Evolutionary conservation across 306 rosid genomes (phyloP).

Genomic region (Mimosa bimucronata): DNA sequence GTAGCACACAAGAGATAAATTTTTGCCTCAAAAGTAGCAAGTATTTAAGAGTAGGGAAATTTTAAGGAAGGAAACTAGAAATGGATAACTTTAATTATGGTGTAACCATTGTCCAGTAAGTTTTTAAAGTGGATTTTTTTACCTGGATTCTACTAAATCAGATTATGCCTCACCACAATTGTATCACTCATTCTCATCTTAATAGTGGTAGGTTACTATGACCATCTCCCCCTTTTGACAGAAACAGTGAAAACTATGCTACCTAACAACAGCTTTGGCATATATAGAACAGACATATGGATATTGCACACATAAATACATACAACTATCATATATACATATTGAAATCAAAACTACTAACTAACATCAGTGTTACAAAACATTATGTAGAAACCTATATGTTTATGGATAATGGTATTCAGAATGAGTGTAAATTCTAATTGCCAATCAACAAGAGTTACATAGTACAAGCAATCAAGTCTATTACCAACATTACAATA

Average conservation of each 20-base stretch:
- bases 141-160: conserved; percentile 20
- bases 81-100: conserved; percentile 5
- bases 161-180: too few species aligned
- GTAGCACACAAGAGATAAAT: neutral
- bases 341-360: neutral
- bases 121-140: neutral
- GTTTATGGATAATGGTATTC: conserved; percentile 8
- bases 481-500: conserved; percentile 3
- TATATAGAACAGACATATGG: too few species aligned
- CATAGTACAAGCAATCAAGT: conserved; percentile 20
- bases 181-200: too few species aligned
- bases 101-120: neutral
- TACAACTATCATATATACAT: neutral
- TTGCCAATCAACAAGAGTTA: conserved; percentile 18
- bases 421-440: conserved; percentile 25
- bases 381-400: conserved; percentile 11
- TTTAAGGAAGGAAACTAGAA: neutral
- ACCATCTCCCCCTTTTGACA: too few species aligned
- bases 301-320: neutral
- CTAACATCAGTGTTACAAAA: conserved; percentile 1
- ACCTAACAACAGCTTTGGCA: too few species aligned
- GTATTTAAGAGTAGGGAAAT: neutral
- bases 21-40: neutral
- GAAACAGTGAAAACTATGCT: conserved; percentile 2
- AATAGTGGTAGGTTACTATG: too few species aligned